Evolutionary conservation across 1,139 yeast genomes (phyloP), one percentile per base, ranked within the genome.

Genomic region (Yamadazyma atmosphaerica): DNA sequence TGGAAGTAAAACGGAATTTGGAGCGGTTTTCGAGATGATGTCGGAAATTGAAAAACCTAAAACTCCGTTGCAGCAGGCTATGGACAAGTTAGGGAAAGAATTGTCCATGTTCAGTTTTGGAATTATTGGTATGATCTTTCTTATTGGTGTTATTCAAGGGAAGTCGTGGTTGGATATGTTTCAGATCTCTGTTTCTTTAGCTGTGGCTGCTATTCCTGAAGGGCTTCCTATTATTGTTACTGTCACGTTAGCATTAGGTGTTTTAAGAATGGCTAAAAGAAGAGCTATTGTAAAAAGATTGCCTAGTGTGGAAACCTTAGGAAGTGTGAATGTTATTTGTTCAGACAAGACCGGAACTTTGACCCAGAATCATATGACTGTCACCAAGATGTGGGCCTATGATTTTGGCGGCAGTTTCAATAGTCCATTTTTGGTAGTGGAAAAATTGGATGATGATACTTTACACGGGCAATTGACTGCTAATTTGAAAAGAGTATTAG

Each of bases 201-300:
- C 98, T 0, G 98, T 92, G 11, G 98, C 98, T 35, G 98, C 98
- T 2, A 90, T 92, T 50, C 98, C 98, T 3, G 98, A 92, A 63
- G 98, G 98, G 40, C 74, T 92, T 48, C 98, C 98, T 0, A 90
- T 92, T 54, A 90, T 92, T 58, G 98, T 92, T 32, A 90, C 98
- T 4, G 98, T 92, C 4, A 92, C 98, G 0, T 71, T 92, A 49
- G 98, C 98, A 0, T 72, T 92, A 31, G 98, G 98, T 33, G 98
- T 92, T 29, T 73, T 90, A 51, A 76, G 97, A 64, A 92, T 92
- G 98, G 97, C 98, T 4, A 81, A 80, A 39, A 83, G 89, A 50
- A 85, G 84, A 55, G 98, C 97, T 3, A 92, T 92, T 55, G 96
- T 92, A 38, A 84, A 90, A 54, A 78, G 97, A 51, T 72, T 92